phyloP scores from a whole-genome alignment of 148 eudicot genomes.

The Dianthus caryophyllus region DNA sequence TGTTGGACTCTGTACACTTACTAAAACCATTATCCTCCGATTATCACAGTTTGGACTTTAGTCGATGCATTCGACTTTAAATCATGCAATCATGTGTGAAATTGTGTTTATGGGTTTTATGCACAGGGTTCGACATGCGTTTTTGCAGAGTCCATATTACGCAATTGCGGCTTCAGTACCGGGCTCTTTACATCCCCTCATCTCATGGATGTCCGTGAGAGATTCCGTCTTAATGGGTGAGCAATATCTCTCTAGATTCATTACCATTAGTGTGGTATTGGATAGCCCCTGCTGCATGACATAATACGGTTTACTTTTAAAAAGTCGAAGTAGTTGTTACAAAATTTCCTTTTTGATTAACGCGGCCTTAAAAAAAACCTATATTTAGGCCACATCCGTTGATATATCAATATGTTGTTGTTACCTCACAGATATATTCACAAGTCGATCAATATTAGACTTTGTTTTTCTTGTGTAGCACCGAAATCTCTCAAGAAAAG shows the following conservation, averaged over 20 bases:
- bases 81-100: not conserved
- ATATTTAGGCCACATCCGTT: too few species aligned
- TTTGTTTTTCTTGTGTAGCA: constrained; percentile 40
- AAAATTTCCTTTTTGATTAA: too few species aligned
- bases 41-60: not conserved
- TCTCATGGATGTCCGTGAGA: constrained; percentile 94
- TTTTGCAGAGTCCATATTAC: constrained; percentile 81
- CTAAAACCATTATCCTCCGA: not conserved
- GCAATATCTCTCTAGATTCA: constrained; percentile 9
- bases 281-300: too few species aligned
- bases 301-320: too few species aligned
- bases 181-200: constrained; percentile 99
- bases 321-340: too few species aligned
- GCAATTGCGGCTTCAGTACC: constrained; percentile 82
- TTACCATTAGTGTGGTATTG: too few species aligned
- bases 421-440: too few species aligned
- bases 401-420: too few species aligned
- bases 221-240: constrained; percentile 90
- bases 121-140: constrained; percentile 91
- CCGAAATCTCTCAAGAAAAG: constrained; percentile 72
- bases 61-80: not conserved
- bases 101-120: constrained; percentile 13
- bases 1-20: not conserved
- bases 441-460: too few species aligned
- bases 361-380: too few species aligned